phyloP scores from a whole-genome alignment of 1,284 basidiomycete genomes.

The Irpex sp. region DNA sequence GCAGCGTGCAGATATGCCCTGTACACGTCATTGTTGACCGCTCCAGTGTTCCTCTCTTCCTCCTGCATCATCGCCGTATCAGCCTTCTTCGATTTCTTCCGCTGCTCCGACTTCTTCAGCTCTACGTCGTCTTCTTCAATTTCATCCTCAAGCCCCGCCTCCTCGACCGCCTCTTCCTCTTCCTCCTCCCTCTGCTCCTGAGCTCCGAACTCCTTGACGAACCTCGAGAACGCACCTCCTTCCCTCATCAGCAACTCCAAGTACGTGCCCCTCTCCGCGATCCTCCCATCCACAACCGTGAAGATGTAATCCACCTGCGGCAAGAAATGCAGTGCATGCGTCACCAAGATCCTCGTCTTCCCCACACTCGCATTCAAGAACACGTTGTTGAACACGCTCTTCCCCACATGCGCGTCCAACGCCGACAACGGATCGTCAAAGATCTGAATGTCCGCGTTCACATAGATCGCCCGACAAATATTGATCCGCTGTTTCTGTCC shows the following conservation, averaged over 20 bases:
- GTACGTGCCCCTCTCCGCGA: conserved; percentile 78
- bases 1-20: conserved; percentile 52
- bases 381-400: conserved; percentile 83
- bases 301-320: conserved; percentile 76
- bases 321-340: conserved; percentile 81
- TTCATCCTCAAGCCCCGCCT: conserved; percentile 24
- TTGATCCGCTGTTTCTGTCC: conserved; percentile 78
- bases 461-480: conserved; percentile 85
- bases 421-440: conserved; percentile 82
- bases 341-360: conserved; percentile 83
- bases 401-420: conserved; percentile 86
- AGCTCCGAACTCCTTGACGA: conserved; percentile 66
- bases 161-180: conserved; percentile 38
- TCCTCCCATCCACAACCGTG: conserved; percentile 65
- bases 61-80: conserved; percentile 58
- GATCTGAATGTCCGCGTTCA: conserved; percentile 80
- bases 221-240: conserved; percentile 67
- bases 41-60: conserved; percentile 61
- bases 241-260: conserved; percentile 54
- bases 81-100: conserved; percentile 29
- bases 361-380: conserved; percentile 55
- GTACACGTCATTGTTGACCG: conserved; percentile 49
- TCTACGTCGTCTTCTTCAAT: conserved; percentile 30
- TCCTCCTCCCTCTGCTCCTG: conserved; percentile 36
- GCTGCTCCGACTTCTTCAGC: conserved; percentile 31